Conservation (phyloP, 305 asterid genomes). For the Fraxinus velutina region DNA sequence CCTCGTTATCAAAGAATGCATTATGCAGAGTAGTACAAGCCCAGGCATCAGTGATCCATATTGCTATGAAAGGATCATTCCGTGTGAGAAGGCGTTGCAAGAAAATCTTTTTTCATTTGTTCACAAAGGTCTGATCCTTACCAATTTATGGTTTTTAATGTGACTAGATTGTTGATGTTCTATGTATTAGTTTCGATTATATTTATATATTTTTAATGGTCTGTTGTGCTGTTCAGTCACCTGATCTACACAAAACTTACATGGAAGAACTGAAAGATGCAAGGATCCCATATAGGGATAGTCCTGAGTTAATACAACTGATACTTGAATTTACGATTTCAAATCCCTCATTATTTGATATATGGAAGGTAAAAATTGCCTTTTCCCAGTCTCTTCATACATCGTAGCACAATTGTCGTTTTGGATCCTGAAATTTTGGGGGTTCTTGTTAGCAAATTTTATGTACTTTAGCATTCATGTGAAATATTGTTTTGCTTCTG, state of each 20-base stretch:
- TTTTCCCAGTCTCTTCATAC: background rate
- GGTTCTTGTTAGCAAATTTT: slow-evolving; percentile 4
- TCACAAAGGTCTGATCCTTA: slow-evolving; percentile 57
- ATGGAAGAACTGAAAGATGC: slow-evolving; percentile 74
- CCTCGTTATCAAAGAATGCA: slow-evolving; percentile 71
- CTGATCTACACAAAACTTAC: slow-evolving; percentile 57
- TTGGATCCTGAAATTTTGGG: background rate
- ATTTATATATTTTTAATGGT: slow-evolving; percentile 2
- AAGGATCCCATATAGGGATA: slow-evolving; percentile 68
- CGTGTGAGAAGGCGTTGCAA: slow-evolving; percentile 68
- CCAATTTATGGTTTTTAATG: slow-evolving; percentile 3
- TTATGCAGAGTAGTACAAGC: slow-evolving; percentile 70
- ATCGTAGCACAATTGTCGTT: background rate
- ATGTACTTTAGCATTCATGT: slow-evolving; percentile 9
- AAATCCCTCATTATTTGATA: slow-evolving; percentile 47
- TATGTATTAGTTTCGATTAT: slow-evolving; percentile 7
- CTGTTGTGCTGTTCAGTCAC: slow-evolving; percentile 55
- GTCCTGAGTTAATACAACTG: slow-evolving; percentile 60
- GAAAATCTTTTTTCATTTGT: slow-evolving; percentile 49
- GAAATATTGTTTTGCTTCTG: slow-evolving; percentile 31
- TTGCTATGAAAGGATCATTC: slow-evolving; percentile 67
- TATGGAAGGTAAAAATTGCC: slow-evolving; percentile 57
- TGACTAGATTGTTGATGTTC: slow-evolving; percentile 1
- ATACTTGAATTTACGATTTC: slow-evolving; percentile 63
- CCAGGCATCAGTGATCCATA: slow-evolving; percentile 65